Percentiles rank a stretch among this genome's conserved stretches.
phyloP scores from a whole-genome alignment of 495 filamentous ascomycete species.

The Hypoxylon subgilvum region DNA sequence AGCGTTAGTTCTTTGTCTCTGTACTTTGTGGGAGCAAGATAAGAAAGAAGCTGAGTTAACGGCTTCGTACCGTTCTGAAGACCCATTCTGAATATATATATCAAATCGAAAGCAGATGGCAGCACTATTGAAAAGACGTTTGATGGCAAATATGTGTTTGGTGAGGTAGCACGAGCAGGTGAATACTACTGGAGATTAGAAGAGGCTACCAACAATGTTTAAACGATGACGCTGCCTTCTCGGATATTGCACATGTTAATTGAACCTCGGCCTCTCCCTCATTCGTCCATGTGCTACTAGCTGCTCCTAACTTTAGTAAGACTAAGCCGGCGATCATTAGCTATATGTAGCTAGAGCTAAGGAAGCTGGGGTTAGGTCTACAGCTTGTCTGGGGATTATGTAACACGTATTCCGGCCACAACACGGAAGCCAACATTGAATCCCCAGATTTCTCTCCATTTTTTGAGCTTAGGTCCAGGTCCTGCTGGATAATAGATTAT shows the following conservation, averaged over 20 bases:
- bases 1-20: conserved; percentile 14
- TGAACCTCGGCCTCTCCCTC: conserved; percentile 39
- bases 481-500: too few species aligned
- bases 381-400: too few species aligned
- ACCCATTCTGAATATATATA: conserved; percentile 65
- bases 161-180: neutral
- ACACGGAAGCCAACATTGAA: too few species aligned
- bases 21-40: conserved; percentile 2
- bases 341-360: neutral
- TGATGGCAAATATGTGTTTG: conserved; percentile 4
- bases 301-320: conserved; percentile 13
- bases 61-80: conserved; percentile 73
- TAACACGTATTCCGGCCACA: too few species aligned
- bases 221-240: conserved; percentile 35
- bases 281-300: conserved; percentile 25
- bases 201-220: conserved; percentile 11
- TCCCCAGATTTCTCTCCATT: too few species aligned
- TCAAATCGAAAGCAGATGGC: conserved; percentile 11
- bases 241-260: conserved; percentile 39
- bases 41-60: neutral
- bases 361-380: neutral
- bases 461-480: too few species aligned
- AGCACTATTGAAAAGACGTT: neutral
- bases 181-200: conserved; percentile 14
- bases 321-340: neutral